Base-by-base conservation (phyloP, 1,139 yeast species). In the Yamadazyma dushanensis region DNA sequence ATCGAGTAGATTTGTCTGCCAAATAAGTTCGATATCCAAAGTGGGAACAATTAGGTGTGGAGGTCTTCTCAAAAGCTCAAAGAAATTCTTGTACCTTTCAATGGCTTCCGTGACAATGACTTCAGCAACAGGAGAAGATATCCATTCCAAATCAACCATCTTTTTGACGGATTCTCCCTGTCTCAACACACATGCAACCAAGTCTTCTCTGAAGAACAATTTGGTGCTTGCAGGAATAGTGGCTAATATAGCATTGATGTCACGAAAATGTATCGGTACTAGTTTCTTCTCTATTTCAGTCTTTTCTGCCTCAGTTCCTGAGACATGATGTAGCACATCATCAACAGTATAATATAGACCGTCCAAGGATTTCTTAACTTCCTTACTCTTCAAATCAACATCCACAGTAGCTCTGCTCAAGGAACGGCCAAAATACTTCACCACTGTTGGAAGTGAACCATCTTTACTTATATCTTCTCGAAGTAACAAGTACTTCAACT, bases 1-100 rank as follows among this genome's bases (percentile, higher is more conserved):
- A 3, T 53, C 45, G 20, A 66, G 47, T 39, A 60, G 69, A 39
- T 66, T 70, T 6, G 72, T 65, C 38, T 63, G 70, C 72, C 73
- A 66, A 1, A 61, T 49, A 26, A 66, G 47, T 39, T 66, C 72
- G 18, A 66, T 57, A 36, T 66, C 72, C 35, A 66, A 47, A 1
- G 72, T 63, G 0, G 73, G 72, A 1, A 66, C 63, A 9, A 17
- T 13, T 10, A 27, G 11, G 16, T n/a, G 6, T n/a, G n/a, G n/a
- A n/a, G n/a, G n/a, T n/a, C n/a, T n/a, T n/a, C n/a, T n/a, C n/a
- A n/a, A n/a, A n/a, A 3, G 33, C 19, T n/a, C n/a, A 32, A 61
- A 49, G 37, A 63, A 66, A 16, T 59, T 45, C 3, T 39, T 31
- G 36, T 66, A 64, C 29, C 66, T 48, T 8, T 40, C 36, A 4